phyloP scores from a whole-genome alignment of 1,284 basidiomycete genomes.

The Ustilago tritici region DNA sequence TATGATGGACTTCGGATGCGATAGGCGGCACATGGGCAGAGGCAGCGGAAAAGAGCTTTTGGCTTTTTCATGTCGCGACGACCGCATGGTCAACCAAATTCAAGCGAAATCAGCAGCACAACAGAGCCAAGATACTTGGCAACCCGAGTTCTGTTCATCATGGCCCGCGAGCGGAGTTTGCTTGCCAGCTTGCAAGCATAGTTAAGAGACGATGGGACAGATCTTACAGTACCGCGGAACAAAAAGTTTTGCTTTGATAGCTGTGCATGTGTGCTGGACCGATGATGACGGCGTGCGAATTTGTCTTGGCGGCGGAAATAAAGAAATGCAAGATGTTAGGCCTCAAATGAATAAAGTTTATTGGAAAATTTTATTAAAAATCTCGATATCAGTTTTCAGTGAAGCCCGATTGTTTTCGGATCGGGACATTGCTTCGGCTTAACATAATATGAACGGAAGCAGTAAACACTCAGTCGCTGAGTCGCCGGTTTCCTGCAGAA shows the following conservation, averaged over 20 bases:
- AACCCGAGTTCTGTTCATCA: neutral
- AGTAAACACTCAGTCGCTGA: neutral
- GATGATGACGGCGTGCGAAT: neutral
- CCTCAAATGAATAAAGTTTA: neutral
- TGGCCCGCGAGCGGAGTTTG: neutral
- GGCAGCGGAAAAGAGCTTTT: neutral
- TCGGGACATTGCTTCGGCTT: too few species aligned
- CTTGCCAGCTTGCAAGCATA: neutral
- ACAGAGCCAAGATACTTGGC: neutral
- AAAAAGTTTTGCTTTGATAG: neutral
- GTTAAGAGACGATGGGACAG: neutral
- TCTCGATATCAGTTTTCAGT: too few species aligned
- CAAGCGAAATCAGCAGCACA: neutral
- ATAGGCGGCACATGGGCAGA: neutral
- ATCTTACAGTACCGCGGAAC: neutral
- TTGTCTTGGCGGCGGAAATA: neutral
- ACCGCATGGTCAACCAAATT: constrained; percentile 4
- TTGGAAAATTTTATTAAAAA: too few species aligned
- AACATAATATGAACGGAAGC: too few species aligned
- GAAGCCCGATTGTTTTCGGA: too few species aligned
- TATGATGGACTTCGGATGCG: neutral
- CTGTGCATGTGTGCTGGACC: neutral
- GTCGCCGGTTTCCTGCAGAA: neutral
- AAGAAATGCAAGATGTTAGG: neutral
- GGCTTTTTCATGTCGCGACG: neutral